Evolutionary conservation across 1,284 basidiomycete genomes (phyloP), one percentile per base, ranked within the genome.

Genomic region (Cryptococcus deneoformans): DNA sequence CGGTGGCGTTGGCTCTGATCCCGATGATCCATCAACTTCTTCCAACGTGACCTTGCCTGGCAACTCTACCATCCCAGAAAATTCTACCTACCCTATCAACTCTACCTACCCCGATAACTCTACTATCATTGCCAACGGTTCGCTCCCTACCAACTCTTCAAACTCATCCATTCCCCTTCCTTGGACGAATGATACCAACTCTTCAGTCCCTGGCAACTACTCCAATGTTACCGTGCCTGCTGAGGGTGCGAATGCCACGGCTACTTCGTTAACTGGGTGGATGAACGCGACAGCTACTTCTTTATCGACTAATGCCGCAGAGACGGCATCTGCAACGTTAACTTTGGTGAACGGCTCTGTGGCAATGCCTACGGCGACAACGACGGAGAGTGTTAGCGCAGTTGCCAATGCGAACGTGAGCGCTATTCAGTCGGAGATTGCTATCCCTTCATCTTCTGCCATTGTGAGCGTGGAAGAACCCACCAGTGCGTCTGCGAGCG

Each of bases 281-380:
- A 54, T 51, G 29, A 29, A 29, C 10, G 34, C 54, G 14, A 50
- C 54, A 9, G 48, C 58, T 8, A 46, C 42, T 6, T 29, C n/a
- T 11, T 29, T 45, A 35, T 45, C 51, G 14, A n/a, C 46, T 34
- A 44, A 40, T 11, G 36, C 50, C 29, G 38, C 52, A 37, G 60
- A 67, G 50, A 62, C 60, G 61, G 61, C 62, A 12, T 34, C 42
- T n/a, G 61, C 62, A 16, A 54, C 55, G 46, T 47, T 55, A 14
- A 50, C 61, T 5, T 37, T 54, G 14, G 14, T 44, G 16, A 44
- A 46, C 40, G 39, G 24, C 14, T 24, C 50, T 7, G 20, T 49
- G 16, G 51, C 20, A 1, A 42, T 53, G 5, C 54, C 58, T 7
- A 46, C 54, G 7, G 37, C 52, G 43, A 34, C 42, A 11, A 48